Conservation (phyloP, 371 early-diverging fungal genomes). For the Saksenaea vasiformis region DNA sequence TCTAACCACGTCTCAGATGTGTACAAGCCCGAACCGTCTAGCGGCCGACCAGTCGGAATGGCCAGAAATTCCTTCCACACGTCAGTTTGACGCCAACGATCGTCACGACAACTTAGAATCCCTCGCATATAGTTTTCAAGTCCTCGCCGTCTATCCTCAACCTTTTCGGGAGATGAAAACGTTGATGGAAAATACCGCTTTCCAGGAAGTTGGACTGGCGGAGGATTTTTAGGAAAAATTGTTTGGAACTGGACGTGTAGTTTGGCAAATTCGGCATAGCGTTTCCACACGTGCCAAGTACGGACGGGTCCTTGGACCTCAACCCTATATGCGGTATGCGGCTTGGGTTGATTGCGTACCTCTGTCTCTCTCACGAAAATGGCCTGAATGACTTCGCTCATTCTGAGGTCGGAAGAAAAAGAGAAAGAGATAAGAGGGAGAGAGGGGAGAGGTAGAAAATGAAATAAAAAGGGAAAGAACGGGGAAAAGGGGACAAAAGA, state of each 20-base stretch:
- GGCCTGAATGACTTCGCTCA: conserved; percentile 62
- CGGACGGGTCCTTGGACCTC: conserved; percentile 79
- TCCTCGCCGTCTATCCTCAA: conserved; percentile 78
- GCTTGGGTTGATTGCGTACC: conserved; percentile 59
- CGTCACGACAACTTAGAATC: conserved; percentile 70
- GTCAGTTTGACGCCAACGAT: conserved; percentile 74
- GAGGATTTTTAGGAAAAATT: conserved; percentile 58
- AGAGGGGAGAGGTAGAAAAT: too few relatives aligned
- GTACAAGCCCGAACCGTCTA: conserved; percentile 34
- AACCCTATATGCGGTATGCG: conserved; percentile 69
- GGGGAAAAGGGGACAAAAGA: neutral
- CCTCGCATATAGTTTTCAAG: conserved; percentile 79
- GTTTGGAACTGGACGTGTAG: conserved; percentile 55
- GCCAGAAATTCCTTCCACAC: conserved; percentile 79
- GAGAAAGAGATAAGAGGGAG: conserved; percentile 3
- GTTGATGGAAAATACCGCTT: conserved; percentile 70
- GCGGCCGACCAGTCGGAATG: conserved; percentile 50
- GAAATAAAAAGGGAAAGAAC: neutral
- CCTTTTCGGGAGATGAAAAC: conserved; percentile 54
- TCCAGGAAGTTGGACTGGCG: conserved; percentile 63
- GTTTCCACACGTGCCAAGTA: conserved; percentile 83
- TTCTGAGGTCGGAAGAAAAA: conserved; percentile 26
- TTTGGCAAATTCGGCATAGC: conserved; percentile 81
- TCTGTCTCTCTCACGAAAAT: conserved; percentile 67
- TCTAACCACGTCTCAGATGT: conserved; percentile 82